Base-by-base conservation (phyloP, 768 basidiomycete genomes). In the Obba rivulosa region DNA sequence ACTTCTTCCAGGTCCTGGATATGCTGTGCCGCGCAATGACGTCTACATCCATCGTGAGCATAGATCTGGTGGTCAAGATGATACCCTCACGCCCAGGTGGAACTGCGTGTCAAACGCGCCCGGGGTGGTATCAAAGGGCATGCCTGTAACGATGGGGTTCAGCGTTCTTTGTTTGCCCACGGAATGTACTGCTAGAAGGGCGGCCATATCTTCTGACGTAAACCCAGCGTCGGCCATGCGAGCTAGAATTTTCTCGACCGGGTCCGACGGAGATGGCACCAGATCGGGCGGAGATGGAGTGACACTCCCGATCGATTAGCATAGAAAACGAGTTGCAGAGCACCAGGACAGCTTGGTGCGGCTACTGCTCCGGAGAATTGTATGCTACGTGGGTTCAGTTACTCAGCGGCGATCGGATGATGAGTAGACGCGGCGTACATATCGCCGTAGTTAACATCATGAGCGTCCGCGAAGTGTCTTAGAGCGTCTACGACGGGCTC, bases 361-460 rank as follows among this genome's bases (percentile, higher is more conserved):
- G 40, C 59, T 14, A 59, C 60, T 5, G 64, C 60, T 10, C 54
- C 59, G 2, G 57, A 59, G 53, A 65, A 65, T 35, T 60, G 59
- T 40, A 67, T 60, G 41, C 49, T 65, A 50, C n/a, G 14, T 41
- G 45, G 50, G 35, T 1, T 47, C 20, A 50, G 20, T 10, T 45
- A 49, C 41, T 28, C 37, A 31, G 41, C 54, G 23, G 24, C 43
- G 52, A 16, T 52, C 57, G 45, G 52, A 49, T 0, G 48, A 49
- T 0, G 48, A 48, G 9, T n/a, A 23, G n/a, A 28, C 51, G 50
- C 43, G 41, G 42, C 52, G 11, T 50, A 57, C 56, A 57, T 54
- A 43, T 57, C 56, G 11, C 56, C 56, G 42, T 51, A 51, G 16
- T 45, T 46, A 3, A 54, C 50, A 38, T 42, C 43, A 43, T 57